Evolutionary conservation across 495 filamentous ascomycete species (phyloP).

Genomic region (Platismatia glauca): DNA sequence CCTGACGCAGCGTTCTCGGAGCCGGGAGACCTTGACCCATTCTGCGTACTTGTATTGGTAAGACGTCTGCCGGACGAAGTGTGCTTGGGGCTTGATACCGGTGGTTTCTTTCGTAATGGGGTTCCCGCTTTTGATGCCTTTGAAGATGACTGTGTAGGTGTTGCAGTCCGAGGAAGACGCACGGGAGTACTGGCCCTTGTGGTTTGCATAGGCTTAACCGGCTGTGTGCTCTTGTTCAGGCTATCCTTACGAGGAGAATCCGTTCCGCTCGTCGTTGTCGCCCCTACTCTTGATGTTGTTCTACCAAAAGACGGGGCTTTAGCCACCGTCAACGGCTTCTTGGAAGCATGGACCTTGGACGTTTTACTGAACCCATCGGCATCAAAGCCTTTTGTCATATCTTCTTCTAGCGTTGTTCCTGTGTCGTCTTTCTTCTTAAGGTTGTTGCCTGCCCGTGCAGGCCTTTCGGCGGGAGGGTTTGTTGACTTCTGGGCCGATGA

Average conservation of each 20-base stretch:
- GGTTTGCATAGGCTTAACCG: neutral
- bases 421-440: neutral
- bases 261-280: neutral
- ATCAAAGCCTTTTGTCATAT: constrained; percentile 4
- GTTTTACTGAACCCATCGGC: constrained; percentile 16
- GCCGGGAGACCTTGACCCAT: neutral
- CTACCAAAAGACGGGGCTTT: constrained; percentile 14
- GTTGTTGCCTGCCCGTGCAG: neutral
- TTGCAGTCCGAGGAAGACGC: neutral
- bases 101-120: neutral
- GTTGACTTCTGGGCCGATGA: constrained; percentile 6
- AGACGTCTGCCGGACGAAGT: neutral
- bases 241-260: neutral
- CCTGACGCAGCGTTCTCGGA: neutral
- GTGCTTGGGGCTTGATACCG: neutral
- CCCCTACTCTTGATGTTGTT: constrained; percentile 11
- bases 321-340: constrained; percentile 13
- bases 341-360: constrained; percentile 9
- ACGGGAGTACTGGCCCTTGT: neutral
- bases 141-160: constrained; percentile 1
- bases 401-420: neutral
- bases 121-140: neutral
- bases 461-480: neutral
- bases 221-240: neutral
- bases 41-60: neutral